phyloP scores from a whole-genome alignment of 202 grass and related monocot genomes.

The Cymbopogon flexuosus region DNA sequence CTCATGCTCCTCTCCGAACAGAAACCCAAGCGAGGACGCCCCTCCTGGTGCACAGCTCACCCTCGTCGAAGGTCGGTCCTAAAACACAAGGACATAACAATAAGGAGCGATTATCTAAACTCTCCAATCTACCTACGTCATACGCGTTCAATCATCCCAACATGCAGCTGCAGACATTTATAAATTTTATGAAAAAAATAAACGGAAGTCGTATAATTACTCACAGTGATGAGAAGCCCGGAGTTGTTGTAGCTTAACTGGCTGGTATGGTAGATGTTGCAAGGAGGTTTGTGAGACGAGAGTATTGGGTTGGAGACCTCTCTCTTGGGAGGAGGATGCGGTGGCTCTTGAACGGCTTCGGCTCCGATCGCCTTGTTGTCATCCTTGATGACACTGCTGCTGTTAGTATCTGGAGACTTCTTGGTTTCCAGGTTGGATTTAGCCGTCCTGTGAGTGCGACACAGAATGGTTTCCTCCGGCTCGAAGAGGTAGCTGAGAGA shows the following conservation, averaged over 20 bases:
- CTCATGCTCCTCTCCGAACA: slow-evolving; percentile 42
- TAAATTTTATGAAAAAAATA: not conserved
- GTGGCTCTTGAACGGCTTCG: not conserved
- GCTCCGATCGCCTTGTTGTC: not conserved
- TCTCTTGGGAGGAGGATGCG: not conserved
- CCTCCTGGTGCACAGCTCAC: slow-evolving; percentile 68
- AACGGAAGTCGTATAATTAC: not conserved
- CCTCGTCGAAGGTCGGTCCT: slow-evolving; percentile 71
- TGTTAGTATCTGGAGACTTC: not conserved
- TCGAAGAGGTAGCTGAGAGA: slow-evolving; percentile 76
- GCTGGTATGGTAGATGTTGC: slow-evolving; percentile 37
- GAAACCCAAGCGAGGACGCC: slow-evolving; percentile 62
- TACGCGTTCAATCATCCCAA: not conserved
- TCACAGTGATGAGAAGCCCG: slow-evolving; percentile 53
- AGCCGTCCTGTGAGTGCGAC: not conserved
- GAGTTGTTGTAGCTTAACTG: slow-evolving; percentile 43
- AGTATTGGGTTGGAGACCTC: slow-evolving; percentile 39
- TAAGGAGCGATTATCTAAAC: too few relatives aligned
- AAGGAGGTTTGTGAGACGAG: slow-evolving; percentile 34
- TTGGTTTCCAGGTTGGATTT: slow-evolving; percentile 18
- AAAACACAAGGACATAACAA: slow-evolving; percentile 17
- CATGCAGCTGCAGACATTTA: not conserved
- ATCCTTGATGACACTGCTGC: not conserved
- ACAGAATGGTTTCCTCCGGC: slow-evolving; percentile 31
- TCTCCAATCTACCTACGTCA: not conserved